These are phyloP conservation scores for Haplographium delicatum DNA, from an alignment of 495 filamentous ascomycete species.

Conservation along the genomic window DNA sequence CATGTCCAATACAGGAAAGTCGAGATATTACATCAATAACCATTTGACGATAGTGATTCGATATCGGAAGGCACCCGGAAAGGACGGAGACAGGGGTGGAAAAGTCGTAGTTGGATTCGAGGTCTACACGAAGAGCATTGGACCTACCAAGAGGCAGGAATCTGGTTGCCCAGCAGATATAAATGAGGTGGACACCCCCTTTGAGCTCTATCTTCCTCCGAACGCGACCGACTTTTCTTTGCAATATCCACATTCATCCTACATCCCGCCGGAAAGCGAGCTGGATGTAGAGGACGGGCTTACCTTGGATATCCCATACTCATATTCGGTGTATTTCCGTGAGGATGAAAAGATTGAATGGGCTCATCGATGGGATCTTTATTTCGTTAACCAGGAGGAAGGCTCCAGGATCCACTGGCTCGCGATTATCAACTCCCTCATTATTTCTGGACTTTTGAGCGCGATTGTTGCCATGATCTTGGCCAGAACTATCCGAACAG, in stretches of 20 bases:
- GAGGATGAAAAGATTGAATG: slow-evolving; percentile 82
- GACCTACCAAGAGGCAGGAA: slow-evolving; percentile 48
- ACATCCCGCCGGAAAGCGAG: slow-evolving; percentile 43
- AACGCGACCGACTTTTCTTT: slow-evolving; percentile 47
- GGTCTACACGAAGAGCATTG: slow-evolving; percentile 85
- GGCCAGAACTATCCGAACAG: slow-evolving; percentile 72
- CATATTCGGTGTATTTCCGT: slow-evolving; percentile 89
- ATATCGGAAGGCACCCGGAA: slow-evolving; percentile 69
- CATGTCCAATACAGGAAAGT: slow-evolving; percentile 48
- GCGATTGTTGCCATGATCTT: slow-evolving; percentile 84
- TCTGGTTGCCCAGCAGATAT: slow-evolving; percentile 64
- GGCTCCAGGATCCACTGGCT: slow-evolving; percentile 86
- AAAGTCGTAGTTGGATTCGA: slow-evolving; percentile 91
- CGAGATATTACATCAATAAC: slow-evolving; percentile 82
- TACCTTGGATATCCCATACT: slow-evolving; percentile 76
- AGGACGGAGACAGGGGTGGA: slow-evolving; percentile 60
- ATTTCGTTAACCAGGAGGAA: slow-evolving; percentile 88
- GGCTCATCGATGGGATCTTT: slow-evolving; percentile 85
- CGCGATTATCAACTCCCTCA: slow-evolving; percentile 85
- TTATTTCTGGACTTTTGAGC: slow-evolving; percentile 77
- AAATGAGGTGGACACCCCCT: slow-evolving; percentile 51
- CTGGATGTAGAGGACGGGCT: slow-evolving; percentile 55
- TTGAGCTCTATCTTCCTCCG: slow-evolving; percentile 63
- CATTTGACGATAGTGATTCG: slow-evolving; percentile 86
- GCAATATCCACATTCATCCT: slow-evolving; percentile 56